Conservation (phyloP, 192 early-diverging fungal species). For the Coemansia aciculifera region DNA sequence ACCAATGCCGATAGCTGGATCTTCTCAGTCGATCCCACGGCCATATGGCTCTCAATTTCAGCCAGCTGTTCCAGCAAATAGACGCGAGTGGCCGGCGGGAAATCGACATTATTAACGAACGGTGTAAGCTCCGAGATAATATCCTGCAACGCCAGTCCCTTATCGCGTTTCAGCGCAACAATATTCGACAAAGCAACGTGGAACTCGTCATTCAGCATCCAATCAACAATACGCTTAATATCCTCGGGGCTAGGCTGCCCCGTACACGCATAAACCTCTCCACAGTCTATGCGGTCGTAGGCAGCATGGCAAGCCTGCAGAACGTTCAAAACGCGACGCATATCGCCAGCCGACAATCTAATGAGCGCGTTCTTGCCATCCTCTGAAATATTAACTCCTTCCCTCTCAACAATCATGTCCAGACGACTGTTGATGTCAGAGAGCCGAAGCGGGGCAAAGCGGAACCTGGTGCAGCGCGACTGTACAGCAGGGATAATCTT, state of each 20-base stretch:
- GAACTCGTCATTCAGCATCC: slow-evolving; percentile 87
- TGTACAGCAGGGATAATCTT: slow-evolving; percentile 98
- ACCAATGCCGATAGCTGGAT: slow-evolving; percentile 86
- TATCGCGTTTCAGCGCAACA: slow-evolving; percentile 70
- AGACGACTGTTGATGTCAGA: slow-evolving; percentile 80
- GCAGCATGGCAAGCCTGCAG: slow-evolving; percentile 91
- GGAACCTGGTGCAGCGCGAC: slow-evolving; percentile 97
- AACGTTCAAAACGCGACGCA: slow-evolving; percentile 95
- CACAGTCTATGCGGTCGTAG: slow-evolving; percentile 72
- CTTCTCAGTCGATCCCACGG: slow-evolving; percentile 80
- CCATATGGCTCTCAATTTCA: slow-evolving; percentile 84
- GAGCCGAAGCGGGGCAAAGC: slow-evolving; percentile 85
- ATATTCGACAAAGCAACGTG: slow-evolving; percentile 73
- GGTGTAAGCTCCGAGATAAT: slow-evolving; percentile 81
- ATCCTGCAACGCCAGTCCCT: slow-evolving; percentile 89
- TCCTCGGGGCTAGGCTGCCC: slow-evolving; percentile 88
- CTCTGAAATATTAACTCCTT: slow-evolving; percentile 78
- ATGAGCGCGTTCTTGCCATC: slow-evolving; percentile 82
- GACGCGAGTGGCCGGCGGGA: slow-evolving; percentile 67
- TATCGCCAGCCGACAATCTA: slow-evolving; percentile 89
- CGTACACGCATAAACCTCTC: slow-evolving; percentile 89
- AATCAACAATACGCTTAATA: slow-evolving; percentile 72
- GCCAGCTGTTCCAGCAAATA: slow-evolving; percentile 80
- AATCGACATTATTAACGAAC: slow-evolving; percentile 66
- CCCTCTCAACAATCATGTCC: slow-evolving; percentile 65